A percentile compares a stretch with the other conserved stretches of the same genome.
Conservation (phyloP, 371 early-diverging fungal genomes). For the Apophysomyces trapeziformis region DNA sequence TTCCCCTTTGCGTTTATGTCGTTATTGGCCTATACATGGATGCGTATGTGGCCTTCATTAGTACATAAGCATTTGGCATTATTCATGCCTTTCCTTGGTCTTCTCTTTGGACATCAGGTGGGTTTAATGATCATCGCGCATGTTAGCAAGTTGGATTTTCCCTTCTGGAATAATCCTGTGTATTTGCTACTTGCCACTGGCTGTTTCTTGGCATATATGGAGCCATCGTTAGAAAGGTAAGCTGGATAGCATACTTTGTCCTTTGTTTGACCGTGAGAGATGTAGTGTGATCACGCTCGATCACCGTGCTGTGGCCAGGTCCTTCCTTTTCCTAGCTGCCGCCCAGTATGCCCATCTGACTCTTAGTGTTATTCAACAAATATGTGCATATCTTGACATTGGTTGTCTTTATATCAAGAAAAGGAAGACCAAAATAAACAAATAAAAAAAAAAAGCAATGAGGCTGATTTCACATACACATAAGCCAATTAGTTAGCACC, state of each 20-base stretch:
- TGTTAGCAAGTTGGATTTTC: slow-evolving; percentile 82
- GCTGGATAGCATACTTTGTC: slow-evolving; percentile 17
- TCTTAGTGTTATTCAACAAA: slow-evolving; percentile 73
- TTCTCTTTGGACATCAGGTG: slow-evolving; percentile 86
- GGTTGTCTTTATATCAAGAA: slow-evolving; percentile 84
- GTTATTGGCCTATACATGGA: slow-evolving; percentile 66
- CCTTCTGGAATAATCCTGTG: slow-evolving; percentile 72
- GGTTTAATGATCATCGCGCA: slow-evolving; percentile 87
- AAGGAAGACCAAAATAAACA: slow-evolving; percentile 37
- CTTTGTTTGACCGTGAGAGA: background rate
- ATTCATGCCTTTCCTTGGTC: slow-evolving; percentile 71
- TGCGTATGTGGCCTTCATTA: slow-evolving; percentile 70
- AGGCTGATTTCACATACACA: no score
- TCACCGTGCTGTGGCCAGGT: slow-evolving; percentile 29
- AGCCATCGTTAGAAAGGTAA: slow-evolving; percentile 56
- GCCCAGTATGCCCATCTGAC: slow-evolving; percentile 72
- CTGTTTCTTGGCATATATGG: slow-evolving; percentile 65
- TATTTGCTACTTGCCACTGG: slow-evolving; percentile 55
- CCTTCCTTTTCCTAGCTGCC: slow-evolving; percentile 31
- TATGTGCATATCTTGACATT: slow-evolving; percentile 85
- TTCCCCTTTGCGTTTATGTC: slow-evolving; percentile 69
- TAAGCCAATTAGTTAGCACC: no score
- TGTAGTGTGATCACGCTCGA: slow-evolving; percentile 25
- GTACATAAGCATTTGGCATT: slow-evolving; percentile 66
- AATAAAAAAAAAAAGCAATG: background rate